A percentile compares a stretch with the other conserved stretches of the same genome.
These are phyloP conservation scores for Truncatella angustata DNA, from an alignment of 2,329 filamentous ascomycete genomes.

Conservation along the genomic window DNA sequence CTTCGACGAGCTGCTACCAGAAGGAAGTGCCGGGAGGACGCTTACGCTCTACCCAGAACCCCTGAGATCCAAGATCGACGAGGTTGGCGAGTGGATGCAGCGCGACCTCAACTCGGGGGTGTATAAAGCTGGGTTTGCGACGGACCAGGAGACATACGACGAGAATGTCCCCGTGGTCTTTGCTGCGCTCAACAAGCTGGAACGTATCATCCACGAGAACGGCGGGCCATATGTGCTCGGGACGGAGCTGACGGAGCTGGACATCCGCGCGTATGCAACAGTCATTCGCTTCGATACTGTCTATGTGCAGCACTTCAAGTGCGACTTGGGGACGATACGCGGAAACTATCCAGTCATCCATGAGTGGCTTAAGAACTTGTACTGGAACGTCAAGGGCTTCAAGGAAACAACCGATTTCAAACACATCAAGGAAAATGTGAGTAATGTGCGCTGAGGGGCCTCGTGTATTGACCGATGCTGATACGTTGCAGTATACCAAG, in stretches of 20 bases:
- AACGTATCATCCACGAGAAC: slow-evolving; percentile 36
- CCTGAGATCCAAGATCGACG: slow-evolving; percentile 49
- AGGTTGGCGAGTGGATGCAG: slow-evolving; percentile 51
- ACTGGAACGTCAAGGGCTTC: slow-evolving; percentile 55
- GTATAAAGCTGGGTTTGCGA: slow-evolving; percentile 61
- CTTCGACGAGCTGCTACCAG: slow-evolving; percentile 48
- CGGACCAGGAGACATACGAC: slow-evolving; percentile 54
- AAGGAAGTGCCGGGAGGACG: slow-evolving; percentile 30
- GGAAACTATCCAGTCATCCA: slow-evolving; percentile 59
- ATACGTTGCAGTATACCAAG: slow-evolving; percentile 42
- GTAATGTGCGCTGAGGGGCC: neutral
- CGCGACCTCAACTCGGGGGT: slow-evolving; percentile 57
- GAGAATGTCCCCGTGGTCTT: slow-evolving; percentile 54
- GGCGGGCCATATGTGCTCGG: slow-evolving; percentile 56
- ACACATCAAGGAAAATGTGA: slow-evolving; percentile 65
- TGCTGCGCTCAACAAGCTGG: slow-evolving; percentile 57
- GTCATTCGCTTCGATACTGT: slow-evolving; percentile 59
- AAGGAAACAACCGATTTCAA: slow-evolving; percentile 60
- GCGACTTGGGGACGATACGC: slow-evolving; percentile 59
- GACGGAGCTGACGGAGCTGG: slow-evolving; percentile 54
- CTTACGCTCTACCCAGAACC: slow-evolving; percentile 52
- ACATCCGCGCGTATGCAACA: slow-evolving; percentile 56
- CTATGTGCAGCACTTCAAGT: slow-evolving; percentile 67
- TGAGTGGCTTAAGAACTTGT: slow-evolving; percentile 59
- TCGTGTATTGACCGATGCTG: neutral